phyloP scores from a whole-genome alignment of 768 basidiomycete genomes.

The Podaxis rugospora region DNA sequence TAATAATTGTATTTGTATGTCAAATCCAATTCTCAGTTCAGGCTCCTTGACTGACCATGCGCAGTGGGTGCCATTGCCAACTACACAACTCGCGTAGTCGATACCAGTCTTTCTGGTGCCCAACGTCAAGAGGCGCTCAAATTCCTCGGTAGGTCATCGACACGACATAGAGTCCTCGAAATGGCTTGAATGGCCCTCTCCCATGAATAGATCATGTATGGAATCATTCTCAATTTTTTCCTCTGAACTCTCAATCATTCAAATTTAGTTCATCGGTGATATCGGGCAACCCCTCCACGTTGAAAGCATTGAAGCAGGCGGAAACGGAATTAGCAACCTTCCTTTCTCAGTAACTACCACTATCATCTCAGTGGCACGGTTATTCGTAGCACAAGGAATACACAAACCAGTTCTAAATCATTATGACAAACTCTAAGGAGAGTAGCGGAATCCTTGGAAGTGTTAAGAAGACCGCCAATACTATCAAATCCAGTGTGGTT shows the following conservation, averaged over 20 bases:
- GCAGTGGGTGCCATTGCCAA: conserved; percentile 53
- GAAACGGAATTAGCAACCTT: no score
- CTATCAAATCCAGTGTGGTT: no score
- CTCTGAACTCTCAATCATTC: background rate
- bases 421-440: no score
- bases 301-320: conserved; percentile 36
- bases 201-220: conserved; percentile 27
- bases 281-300: conserved; percentile 48
- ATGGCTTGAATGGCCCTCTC: background rate
- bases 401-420: no score
- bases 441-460: no score
- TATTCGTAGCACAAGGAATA: no score
- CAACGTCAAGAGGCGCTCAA: conserved; percentile 49
- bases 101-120: conserved; percentile 33
- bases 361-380: no score
- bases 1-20: conserved; percentile 36
- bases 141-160: conserved; percentile 36
- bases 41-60: background rate
- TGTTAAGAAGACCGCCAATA: no score
- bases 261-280: conserved; percentile 38
- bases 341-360: no score
- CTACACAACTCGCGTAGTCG: conserved; percentile 46
- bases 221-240: background rate
- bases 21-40: background rate
- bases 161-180: background rate